Percentiles rank a stretch among this genome's conserved stretches.
phyloP scores from a whole-genome alignment of 345 rosid genomes.

The Eucalyptus sideroxylon region DNA sequence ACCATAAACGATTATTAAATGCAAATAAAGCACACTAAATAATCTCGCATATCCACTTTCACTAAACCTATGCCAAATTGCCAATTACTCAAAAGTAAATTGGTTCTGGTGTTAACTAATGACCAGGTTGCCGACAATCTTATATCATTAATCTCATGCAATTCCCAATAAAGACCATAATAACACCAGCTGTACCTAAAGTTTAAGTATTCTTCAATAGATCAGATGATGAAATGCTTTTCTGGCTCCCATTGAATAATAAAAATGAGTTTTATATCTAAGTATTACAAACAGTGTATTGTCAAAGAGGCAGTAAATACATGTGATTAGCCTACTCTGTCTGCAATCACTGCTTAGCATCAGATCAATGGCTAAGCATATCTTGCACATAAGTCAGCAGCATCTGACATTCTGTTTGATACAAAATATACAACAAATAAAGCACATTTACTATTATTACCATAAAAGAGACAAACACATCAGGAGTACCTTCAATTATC shows the following conservation, averaged over 20 bases:
- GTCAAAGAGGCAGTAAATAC: not conserved
- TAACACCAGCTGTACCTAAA: not conserved
- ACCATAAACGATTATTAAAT: not conserved
- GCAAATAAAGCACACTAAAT: not conserved
- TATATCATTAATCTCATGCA: not conserved
- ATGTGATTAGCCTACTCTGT: not conserved
- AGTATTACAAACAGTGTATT: not conserved
- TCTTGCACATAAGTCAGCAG: not conserved
- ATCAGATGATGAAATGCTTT: not conserved
- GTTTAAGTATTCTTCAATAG: not conserved
- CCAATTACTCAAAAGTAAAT: not conserved
- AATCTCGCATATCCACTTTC: not conserved
- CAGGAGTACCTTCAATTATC: conserved; percentile 49
- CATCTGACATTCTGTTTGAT: not conserved
- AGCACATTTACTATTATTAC: not conserved
- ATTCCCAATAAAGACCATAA: not conserved
- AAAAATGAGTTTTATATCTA: not conserved
- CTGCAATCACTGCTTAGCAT: not conserved
- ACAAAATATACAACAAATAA: not conserved
- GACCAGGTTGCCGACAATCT: not conserved
- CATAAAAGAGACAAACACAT: not conserved
- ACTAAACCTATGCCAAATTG: not conserved
- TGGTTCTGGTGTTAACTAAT: not conserved
- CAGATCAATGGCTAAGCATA: not conserved
- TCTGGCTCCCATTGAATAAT: not conserved